A percentile compares a stretch with the other conserved stretches of the same genome.
Evolutionary conservation across 2,329 filamentous ascomycete genomes (phyloP).

Genomic region (Alternaria ventricosa): DNA sequence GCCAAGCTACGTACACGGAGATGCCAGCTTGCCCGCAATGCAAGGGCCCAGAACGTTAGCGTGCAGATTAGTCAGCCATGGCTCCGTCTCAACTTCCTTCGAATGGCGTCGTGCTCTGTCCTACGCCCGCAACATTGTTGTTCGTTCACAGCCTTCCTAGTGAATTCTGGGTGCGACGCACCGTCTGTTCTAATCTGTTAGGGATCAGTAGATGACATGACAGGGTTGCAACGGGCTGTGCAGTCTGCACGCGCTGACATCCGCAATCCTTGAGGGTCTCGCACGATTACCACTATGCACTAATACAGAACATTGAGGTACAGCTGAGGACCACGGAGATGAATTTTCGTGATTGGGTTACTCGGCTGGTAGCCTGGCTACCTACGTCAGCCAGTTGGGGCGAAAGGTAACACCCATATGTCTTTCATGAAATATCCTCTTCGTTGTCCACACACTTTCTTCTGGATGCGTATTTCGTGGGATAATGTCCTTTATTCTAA

Average conservation of each 20-base stretch:
- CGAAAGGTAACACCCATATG: neutral
- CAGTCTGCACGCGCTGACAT: neutral
- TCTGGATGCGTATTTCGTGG: neutral
- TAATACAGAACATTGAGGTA: neutral
- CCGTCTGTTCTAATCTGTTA: neutral
- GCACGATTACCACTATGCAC: neutral
- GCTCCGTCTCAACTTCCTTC: neutral
- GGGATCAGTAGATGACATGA: neutral
- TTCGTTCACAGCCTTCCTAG: neutral
- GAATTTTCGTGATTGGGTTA: neutral
- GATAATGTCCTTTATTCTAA: neutral
- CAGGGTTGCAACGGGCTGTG: neutral
- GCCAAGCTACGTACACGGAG: constrained; percentile 30
- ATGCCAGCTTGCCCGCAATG: constrained; percentile 43
- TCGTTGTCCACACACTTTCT: neutral
- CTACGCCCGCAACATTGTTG: neutral
- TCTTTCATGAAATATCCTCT: neutral
- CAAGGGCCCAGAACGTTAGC: constrained; percentile 16
- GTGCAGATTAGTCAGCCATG: constrained; percentile 1
- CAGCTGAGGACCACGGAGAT: neutral
- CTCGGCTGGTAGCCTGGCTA: neutral
- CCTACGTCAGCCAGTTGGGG: neutral
- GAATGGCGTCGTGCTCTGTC: neutral
- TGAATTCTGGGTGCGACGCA: too few species aligned
- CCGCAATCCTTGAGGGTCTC: neutral